Base-by-base conservation (phyloP, 1,139 yeast genomes). In the Petasospora rhodanensis region DNA sequence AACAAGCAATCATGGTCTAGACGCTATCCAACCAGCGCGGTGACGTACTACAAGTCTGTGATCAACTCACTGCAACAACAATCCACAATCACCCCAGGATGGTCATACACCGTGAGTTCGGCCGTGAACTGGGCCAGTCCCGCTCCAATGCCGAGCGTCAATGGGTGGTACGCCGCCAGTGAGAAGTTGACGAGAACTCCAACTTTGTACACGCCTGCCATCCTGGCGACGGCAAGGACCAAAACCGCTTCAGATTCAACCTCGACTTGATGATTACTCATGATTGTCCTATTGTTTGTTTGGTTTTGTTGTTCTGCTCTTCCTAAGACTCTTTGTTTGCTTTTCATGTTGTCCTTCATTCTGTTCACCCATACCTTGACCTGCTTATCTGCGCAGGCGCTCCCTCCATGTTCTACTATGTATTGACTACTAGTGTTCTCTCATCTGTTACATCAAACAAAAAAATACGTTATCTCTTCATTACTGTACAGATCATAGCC, bases 51-150 rank as follows among this genome's bases (percentile, higher is more conserved):
- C 56, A 42, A 74, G 4, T 61, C 80, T 0, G 33, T 59, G 14
- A 49, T 52, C 13, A 49, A 56, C 1, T 56, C 73, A 5, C 76
- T 84, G 13, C 59, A 57, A 13, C 76, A 68, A 28, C 45, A 54
- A 22, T 70, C 91, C 3, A 85, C 95, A 1, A 47, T 75, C 18
- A 85, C 96, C 2, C 85, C 89, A 7, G 89, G 91, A 28, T 82
- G 95, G 93, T 68, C 79, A 18, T 85, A 85, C 52, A 66, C 81
- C 1, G 67, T 73, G 42, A 64, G 71, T 10, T 77, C 86, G 7
- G 66, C 62, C 27, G 64, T 69, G 26, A 85, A 85, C 56, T 71
- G 68, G 53, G 95, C 93, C 0, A 55, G 78, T 2, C 75, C 77
- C 2, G 86, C 82, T 14, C 76, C 79, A 6, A 69, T 70, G 51